Evolutionary conservation across 495 filamentous ascomycete genomes (phyloP).

Genomic region (Podospora pseudopauciseta): DNA sequence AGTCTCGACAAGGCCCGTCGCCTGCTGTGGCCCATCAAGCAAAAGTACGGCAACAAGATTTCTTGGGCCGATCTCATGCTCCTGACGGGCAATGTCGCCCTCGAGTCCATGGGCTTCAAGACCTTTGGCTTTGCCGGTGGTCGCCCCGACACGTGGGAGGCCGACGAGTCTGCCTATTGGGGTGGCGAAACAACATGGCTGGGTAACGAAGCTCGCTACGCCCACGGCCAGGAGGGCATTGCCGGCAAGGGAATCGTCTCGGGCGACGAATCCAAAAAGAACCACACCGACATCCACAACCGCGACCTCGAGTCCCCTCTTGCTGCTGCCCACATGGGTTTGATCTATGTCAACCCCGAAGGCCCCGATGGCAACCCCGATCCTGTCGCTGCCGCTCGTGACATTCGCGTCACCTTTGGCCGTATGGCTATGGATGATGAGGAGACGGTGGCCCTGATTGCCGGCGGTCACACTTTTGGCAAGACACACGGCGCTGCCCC

Average conservation of each 20-base stretch:
- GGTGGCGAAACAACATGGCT: slow-evolving; percentile 68
- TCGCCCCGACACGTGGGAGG: slow-evolving; percentile 64
- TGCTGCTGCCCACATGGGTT: slow-evolving; percentile 64
- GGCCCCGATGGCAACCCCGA: slow-evolving; percentile 68
- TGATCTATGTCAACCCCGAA: slow-evolving; percentile 76
- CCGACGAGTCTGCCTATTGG: slow-evolving; percentile 72
- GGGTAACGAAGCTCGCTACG: slow-evolving; percentile 64
- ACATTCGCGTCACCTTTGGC: slow-evolving; percentile 67
- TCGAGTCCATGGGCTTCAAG: slow-evolving; percentile 72
- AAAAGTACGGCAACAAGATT: slow-evolving; percentile 77
- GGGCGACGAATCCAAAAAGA: slow-evolving; percentile 44
- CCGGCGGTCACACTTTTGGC: slow-evolving; percentile 70
- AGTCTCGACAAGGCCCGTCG: slow-evolving; percentile 73
- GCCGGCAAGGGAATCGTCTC: slow-evolving; percentile 43
- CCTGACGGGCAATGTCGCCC: slow-evolving; percentile 67
- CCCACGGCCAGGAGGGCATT: slow-evolving; percentile 44
- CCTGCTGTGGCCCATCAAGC: slow-evolving; percentile 74
- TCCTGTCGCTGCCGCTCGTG: slow-evolving; percentile 59
- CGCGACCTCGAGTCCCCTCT: slow-evolving; percentile 62
- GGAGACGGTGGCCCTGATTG: slow-evolving; percentile 70
- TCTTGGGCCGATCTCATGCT: slow-evolving; percentile 71
- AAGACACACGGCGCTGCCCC: slow-evolving; percentile 70
- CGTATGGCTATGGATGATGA: slow-evolving; percentile 79
- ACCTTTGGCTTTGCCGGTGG: slow-evolving; percentile 70
- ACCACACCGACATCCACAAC: slow-evolving; percentile 51